Conservation (phyloP, 345 rosid species). For the Limnanthes douglasii region DNA sequence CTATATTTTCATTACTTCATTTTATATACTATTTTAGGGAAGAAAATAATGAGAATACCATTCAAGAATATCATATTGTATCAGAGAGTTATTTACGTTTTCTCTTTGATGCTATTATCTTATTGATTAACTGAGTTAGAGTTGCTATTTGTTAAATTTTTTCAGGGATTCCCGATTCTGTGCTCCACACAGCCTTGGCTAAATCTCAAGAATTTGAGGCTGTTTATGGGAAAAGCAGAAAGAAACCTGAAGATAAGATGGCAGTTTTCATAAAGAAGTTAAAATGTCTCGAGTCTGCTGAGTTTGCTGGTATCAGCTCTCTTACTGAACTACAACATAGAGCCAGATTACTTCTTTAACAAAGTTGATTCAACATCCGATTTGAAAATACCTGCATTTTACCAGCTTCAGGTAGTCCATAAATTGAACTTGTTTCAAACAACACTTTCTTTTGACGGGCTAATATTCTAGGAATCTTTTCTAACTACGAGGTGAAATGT, state of each 20-base stretch:
- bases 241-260: slow-evolving; percentile 11
- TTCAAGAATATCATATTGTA: not conserved
- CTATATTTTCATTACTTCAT: slow-evolving; percentile 1
- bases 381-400: not conserved
- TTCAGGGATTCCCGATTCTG: slow-evolving; percentile 60
- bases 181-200: slow-evolving; percentile 46
- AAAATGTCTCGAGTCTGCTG: slow-evolving; percentile 12
- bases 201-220: slow-evolving; percentile 69
- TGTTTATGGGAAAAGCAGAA: slow-evolving; percentile 26
- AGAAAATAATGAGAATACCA: not conserved
- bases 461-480: not conserved
- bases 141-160: slow-evolving; percentile 5
- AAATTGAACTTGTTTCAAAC: not conserved
- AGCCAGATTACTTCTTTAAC: slow-evolving; percentile 27
- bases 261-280: slow-evolving; percentile 24
- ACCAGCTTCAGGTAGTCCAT: not conserved
- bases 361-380: slow-evolving; percentile 11
- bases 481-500: not conserved
- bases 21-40: not conserved
- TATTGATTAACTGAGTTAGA: not conserved
- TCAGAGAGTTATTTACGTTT: not conserved
- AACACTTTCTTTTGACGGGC: not conserved
- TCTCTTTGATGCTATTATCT: not conserved
- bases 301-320: slow-evolving; percentile 4
- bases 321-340: slow-evolving; percentile 29